Conservation (phyloP, 2,329 filamentous ascomycete species). For the Colletotrichum eleusines region DNA sequence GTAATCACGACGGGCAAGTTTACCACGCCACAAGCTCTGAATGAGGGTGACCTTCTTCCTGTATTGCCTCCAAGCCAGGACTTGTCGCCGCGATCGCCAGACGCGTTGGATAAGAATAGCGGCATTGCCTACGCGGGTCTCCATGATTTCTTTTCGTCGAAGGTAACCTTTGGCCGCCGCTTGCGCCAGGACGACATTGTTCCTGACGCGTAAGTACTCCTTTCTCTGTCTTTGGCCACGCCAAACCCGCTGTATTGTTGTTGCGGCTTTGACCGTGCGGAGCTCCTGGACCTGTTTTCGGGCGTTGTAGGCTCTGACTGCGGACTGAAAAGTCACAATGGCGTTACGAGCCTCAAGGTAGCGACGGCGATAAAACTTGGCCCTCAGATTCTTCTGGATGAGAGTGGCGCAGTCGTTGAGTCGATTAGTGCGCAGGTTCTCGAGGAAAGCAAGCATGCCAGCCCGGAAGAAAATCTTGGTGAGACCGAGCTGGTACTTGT, state of each 20-base stretch:
- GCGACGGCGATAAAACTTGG: conserved; percentile 93
- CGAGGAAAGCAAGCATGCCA: conserved; percentile 97
- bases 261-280: conserved; percentile 86
- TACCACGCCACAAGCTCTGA: conserved; percentile 94
- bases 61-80: conserved; percentile 88
- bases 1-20: conserved; percentile 82
- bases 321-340: conserved; percentile 83
- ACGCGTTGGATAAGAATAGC: conserved; percentile 89
- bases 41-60: conserved; percentile 89
- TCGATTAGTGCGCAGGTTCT: conserved; percentile 90
- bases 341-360: conserved; percentile 89
- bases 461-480: conserved; percentile 99
- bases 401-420: conserved; percentile 95
- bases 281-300: conserved; percentile 83
- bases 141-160: conserved; percentile 90
- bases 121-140: conserved; percentile 92
- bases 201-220: conserved; percentile 80
- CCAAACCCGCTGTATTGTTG: conserved; percentile 96
- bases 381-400: conserved; percentile 98
- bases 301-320: conserved; percentile 81
- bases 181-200: conserved; percentile 89
- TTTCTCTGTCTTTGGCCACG: conserved; percentile 91
- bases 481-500: conserved; percentile 97
- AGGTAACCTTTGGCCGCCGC: conserved; percentile 93
- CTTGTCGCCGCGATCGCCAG: conserved; percentile 84